Base-by-base conservation (phyloP, 345 rosid genomes). In the Camelina hispida region DNA sequence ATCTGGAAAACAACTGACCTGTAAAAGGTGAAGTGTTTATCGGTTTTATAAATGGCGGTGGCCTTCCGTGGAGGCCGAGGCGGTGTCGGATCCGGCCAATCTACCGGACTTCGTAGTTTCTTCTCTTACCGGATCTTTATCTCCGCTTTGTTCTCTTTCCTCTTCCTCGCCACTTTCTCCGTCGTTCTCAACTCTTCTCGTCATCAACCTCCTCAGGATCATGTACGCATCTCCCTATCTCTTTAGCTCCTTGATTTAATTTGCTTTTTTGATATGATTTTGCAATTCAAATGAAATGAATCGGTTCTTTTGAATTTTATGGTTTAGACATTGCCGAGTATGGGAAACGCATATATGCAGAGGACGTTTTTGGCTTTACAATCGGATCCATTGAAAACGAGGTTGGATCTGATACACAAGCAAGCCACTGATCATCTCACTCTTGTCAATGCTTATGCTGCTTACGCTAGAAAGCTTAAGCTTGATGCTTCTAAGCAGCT, bases 391-490 rank as follows among this genome's bases (percentile, higher is more conserved):
- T 73, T 86, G 63, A 87, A 82, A 74, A 90, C 98, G 5, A 80
- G 98, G 48, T 70, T 93, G 66, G 98, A 87, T 87, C 85, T 93
- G 87, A 89, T 90, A 62, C 80, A 90, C 64, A 93, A 87, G 81
- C 98, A 93, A 83, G 97, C 97, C 9, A 90, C 80, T 59, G 97
- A 93, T 69, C 97, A 93, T 73, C 79, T 90, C 14, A 77, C 91
- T 23, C 81, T 93, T 4, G 91, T 89, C 50, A 90, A 87, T 71
- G 93, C 98, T 0, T 93, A 93, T 55, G 97, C 98, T 1, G 86
- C 97, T 35, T 93, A 89, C 81, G 98, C 98, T n/a, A 84, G 98
- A 75, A 91, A 87, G 87, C 87, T 93, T 2, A 93, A 93, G 89
- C 85, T 93, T 38, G 98, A 93, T 56, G 88, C 85, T 37, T 87